These are phyloP conservation scores for Septoria linicola DNA, from an alignment of 2,329 filamentous ascomycete species.

Conservation along the genomic window DNA sequence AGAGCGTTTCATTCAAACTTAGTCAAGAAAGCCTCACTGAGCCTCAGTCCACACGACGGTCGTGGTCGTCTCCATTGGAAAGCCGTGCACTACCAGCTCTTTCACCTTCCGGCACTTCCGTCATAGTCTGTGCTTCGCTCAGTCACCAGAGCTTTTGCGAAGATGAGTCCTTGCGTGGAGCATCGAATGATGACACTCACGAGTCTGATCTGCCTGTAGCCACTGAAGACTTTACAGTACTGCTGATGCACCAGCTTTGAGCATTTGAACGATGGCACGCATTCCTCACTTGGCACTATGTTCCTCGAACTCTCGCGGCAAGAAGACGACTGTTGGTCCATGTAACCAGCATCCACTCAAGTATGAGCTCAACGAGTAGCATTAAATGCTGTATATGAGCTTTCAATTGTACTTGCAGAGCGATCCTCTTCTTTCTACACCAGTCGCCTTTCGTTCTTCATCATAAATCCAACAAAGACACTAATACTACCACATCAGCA, in stretches of 20 bases:
- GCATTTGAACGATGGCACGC: background rate
- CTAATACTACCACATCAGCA: background rate
- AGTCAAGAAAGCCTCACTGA: background rate
- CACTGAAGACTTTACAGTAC: background rate
- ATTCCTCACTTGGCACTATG: background rate
- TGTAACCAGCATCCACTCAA: no score
- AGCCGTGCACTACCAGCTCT: background rate
- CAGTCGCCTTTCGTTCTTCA: background rate
- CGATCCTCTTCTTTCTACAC: background rate
- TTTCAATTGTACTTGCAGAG: no score
- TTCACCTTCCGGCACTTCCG: background rate
- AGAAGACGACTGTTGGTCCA: no score
- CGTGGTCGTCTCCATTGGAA: background rate
- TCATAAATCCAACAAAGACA: background rate
- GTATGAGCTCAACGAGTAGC: no score
- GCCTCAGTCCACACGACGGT: background rate
- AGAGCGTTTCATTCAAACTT: no score
- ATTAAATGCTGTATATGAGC: no score
- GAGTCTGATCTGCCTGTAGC: background rate
- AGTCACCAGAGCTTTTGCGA: background rate
- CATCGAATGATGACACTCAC: background rate
- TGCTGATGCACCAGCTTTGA: background rate
- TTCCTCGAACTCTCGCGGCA: no score
- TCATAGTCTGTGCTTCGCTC: background rate
- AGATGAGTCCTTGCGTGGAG: background rate